Evolutionary conservation across 1,139 yeast genomes (phyloP).

Genomic region (Blastobotrys arbuscula): DNA sequence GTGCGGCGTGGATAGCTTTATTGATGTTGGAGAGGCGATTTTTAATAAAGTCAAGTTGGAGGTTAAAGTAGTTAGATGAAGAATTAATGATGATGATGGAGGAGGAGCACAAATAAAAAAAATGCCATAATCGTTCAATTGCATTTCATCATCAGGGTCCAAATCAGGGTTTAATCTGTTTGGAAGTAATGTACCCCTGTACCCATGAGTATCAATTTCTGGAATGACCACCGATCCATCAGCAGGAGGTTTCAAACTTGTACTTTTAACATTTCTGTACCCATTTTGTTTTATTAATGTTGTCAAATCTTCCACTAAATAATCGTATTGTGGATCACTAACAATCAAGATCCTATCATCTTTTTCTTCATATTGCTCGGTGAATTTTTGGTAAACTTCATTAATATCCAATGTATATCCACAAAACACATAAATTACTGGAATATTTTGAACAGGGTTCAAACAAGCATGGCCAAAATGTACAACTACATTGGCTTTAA

Average conservation of each 20-base stretch:
- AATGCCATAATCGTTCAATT: conserved; percentile 41
- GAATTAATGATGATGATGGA: conserved; percentile 74
- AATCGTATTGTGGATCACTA: conserved; percentile 31
- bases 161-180: conserved; percentile 22
- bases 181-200: conserved; percentile 19
- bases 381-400: conserved; percentile 22
- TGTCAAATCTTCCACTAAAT: conserved; percentile 7
- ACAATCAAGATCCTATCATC: conserved; percentile 24
- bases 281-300: not conserved
- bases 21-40: conserved; percentile 11
- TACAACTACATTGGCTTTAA: conserved; percentile 73
- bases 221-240: conserved; percentile 11
- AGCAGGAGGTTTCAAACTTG: conserved; percentile 7
- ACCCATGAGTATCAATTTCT: conserved; percentile 1
- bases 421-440: conserved; percentile 75
- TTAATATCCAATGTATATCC: conserved; percentile 18
- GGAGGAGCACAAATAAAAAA: conserved; percentile 54
- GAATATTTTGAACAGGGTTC: conserved; percentile 60
- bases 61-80: conserved; percentile 70
- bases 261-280: not conserved
- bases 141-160: conserved; percentile 5
- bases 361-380: conserved; percentile 11
- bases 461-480: conserved; percentile 96
- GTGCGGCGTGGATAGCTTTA: conserved; percentile 48
- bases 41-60: conserved; percentile 39